Evolutionary conservation across 257 asterid species (phyloP).

Genomic region (Nicotiana undulata): DNA sequence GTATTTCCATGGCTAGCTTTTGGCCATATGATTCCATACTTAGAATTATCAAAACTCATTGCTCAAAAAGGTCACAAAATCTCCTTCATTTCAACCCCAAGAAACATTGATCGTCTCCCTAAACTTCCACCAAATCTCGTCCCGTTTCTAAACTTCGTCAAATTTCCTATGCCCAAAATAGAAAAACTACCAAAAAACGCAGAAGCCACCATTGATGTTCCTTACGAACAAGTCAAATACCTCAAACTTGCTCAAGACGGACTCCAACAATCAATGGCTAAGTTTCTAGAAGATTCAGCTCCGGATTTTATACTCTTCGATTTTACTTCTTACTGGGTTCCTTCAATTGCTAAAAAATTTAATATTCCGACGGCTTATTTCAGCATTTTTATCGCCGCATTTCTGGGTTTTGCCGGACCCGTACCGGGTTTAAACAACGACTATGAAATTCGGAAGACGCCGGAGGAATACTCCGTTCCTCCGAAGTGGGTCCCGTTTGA

Average conservation of each 20-base stretch:
- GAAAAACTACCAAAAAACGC: conserved; percentile 20
- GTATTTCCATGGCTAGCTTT: conserved; percentile 69
- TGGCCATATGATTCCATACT: conserved; percentile 49
- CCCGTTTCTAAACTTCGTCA: conserved; percentile 16
- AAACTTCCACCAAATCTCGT: conserved; percentile 28
- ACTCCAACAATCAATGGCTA: conserved; percentile 11
- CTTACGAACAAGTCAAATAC: conserved; percentile 22
- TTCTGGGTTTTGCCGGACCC: conserved; percentile 10
- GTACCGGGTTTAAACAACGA: background rate
- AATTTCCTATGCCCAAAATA: conserved; percentile 27
- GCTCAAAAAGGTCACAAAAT: conserved; percentile 42
- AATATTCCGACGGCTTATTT: conserved; percentile 9
- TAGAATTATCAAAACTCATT: conserved; percentile 37
- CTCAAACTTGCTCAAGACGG: conserved; percentile 25
- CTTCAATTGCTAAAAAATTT: conserved; percentile 13
- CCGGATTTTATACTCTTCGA: conserved; percentile 30
- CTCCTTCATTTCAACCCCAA: conserved; percentile 41
- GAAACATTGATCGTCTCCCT: conserved; percentile 55
- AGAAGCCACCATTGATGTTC: conserved; percentile 21
- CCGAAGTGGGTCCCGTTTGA: conserved; percentile 28
- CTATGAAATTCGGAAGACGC: conserved; percentile 7
- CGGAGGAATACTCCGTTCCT: conserved; percentile 22
- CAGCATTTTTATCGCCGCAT: conserved; percentile 11
- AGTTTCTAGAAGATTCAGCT: conserved; percentile 11
- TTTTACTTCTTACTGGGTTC: conserved; percentile 21